Conservation (phyloP, 2,329 filamentous ascomycete species). For the Elsinoe arachidis region DNA sequence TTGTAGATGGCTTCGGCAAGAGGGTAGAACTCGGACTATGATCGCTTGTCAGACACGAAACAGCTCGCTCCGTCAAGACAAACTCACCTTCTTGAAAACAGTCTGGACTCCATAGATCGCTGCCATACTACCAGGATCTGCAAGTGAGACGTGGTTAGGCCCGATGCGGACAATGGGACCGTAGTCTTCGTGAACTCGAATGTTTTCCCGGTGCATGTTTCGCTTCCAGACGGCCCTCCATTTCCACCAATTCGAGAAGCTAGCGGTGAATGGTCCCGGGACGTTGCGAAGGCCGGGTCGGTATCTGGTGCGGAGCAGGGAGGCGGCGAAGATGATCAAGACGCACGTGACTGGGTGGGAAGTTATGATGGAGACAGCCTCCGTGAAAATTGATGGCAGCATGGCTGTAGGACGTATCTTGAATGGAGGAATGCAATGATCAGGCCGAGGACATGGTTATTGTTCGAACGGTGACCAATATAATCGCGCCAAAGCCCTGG, state of each 20-base stretch:
- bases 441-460: too few species aligned
- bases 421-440: too few species aligned
- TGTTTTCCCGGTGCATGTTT: background rate
- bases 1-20: slow-evolving; percentile 22
- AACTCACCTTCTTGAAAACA: slow-evolving; percentile 18
- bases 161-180: slow-evolving; percentile 65
- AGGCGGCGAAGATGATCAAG: background rate
- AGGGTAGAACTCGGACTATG: slow-evolving; percentile 23
- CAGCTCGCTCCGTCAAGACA: slow-evolving; percentile 16
- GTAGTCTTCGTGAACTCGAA: slow-evolving; percentile 53
- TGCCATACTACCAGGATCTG: slow-evolving; percentile 58
- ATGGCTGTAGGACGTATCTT: background rate
- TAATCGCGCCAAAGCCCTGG: too few species aligned
- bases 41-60: slow-evolving; percentile 1
- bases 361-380: background rate
- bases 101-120: slow-evolving; percentile 51
- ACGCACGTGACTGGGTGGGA: background rate
- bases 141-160: slow-evolving; percentile 65
- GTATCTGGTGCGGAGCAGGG: background rate
- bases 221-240: background rate
- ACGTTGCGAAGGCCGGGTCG: background rate
- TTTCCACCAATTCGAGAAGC: background rate
- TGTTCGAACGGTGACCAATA: too few species aligned
- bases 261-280: background rate
- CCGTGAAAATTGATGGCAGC: background rate